Evolutionary conservation across 345 rosid species (phyloP).

Genomic region (Aquilaria malaccensis): DNA sequence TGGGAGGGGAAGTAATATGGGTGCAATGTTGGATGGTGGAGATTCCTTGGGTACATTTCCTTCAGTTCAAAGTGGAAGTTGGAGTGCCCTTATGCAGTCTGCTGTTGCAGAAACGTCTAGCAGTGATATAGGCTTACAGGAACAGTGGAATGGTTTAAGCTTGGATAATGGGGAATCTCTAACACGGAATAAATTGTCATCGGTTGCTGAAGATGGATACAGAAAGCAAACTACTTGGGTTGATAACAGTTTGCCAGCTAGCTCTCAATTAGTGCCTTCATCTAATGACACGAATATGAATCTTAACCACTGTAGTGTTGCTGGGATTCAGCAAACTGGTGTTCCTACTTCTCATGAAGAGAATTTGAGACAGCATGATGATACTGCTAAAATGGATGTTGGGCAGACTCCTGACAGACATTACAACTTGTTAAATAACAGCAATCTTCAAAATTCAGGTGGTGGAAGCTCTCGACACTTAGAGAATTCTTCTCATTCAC

Average conservation of each 20-base stretch:
- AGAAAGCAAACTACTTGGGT: constrained; percentile 33
- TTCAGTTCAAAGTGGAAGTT: constrained; percentile 87
- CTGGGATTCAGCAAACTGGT: constrained; percentile 26
- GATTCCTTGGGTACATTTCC: constrained; percentile 47
- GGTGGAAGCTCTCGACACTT: constrained; percentile 31
- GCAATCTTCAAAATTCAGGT: constrained; percentile 36
- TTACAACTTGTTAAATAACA: constrained; percentile 34
- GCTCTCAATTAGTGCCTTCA: constrained; percentile 20
- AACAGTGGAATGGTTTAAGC: constrained; percentile 49
- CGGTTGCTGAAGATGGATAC: constrained; percentile 20
- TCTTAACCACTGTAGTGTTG: constrained; percentile 15
- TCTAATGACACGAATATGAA: constrained; percentile 19
- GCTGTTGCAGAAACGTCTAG: constrained; percentile 89
- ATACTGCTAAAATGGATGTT: constrained; percentile 30
- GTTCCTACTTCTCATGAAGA: constrained; percentile 27
- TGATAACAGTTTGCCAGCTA: constrained; percentile 25
- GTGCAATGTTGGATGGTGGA: constrained; percentile 34
- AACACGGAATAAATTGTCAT: constrained; percentile 20
- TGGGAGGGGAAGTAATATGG: constrained; percentile 42
- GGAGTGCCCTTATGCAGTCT: constrained; percentile 99
- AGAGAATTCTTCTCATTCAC: constrained; percentile 32
- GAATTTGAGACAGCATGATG: constrained; percentile 32
- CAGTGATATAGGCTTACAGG: constrained; percentile 43
- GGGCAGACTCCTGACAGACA: constrained; percentile 33
- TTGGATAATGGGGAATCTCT: constrained; percentile 24